Conservation (phyloP, 768 basidiomycete genomes). For the Termitomyces sp. region DNA sequence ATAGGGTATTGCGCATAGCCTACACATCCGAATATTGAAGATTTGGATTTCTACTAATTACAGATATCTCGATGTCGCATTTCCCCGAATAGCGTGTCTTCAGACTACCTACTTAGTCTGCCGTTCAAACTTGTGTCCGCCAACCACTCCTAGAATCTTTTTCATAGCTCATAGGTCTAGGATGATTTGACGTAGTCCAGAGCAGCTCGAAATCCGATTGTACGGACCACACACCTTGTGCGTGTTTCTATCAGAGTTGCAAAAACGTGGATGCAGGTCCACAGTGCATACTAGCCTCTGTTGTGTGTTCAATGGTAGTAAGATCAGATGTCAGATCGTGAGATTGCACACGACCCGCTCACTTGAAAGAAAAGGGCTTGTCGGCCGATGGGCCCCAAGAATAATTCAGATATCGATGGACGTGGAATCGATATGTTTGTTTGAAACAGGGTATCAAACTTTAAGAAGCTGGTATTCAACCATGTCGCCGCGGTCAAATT, state of each 20-base stretch:
- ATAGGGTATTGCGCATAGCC: background rate
- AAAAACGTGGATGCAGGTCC: background rate
- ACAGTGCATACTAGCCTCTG: background rate
- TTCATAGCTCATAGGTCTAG: no score
- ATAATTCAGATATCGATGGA: slow-evolving; percentile 6
- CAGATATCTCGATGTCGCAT: no score
- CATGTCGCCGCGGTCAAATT: background rate
- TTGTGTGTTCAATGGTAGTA: background rate
- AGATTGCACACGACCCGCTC: background rate
- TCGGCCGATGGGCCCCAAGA: background rate
- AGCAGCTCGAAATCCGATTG: no score
- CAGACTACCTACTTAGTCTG: no score
- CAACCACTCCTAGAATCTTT: no score
- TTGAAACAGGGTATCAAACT: slow-evolving; percentile 5
- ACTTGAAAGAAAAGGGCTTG: background rate
- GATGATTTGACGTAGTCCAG: no score
- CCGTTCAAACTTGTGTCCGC: no score
- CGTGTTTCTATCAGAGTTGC: background rate
- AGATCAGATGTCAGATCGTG: background rate
- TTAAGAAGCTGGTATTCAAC: background rate
- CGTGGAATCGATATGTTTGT: slow-evolving; percentile 4
- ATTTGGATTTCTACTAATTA: no score
- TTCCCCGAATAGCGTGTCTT: no score
- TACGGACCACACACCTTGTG: background rate
- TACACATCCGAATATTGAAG: no score